Evolutionary conservation across 202 grass and related monocot genomes (phyloP).

Genomic region (Saccharum hybrid): DNA sequence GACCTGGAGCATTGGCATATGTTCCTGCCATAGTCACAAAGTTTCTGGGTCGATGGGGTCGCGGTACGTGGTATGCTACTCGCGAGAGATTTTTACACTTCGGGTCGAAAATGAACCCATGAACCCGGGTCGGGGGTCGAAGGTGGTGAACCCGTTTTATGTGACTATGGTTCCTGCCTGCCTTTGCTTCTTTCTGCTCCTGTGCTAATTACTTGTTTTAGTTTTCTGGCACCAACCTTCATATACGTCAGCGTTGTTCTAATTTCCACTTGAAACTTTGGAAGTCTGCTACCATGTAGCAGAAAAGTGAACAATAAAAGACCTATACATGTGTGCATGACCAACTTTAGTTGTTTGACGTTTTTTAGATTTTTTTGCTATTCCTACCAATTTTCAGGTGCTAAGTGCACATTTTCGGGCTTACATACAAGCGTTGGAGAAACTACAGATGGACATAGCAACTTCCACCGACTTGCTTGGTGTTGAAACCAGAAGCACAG

Average conservation of each 20-base stretch:
- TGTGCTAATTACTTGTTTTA: not conserved
- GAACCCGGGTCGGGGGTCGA: too few relatives aligned
- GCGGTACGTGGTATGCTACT: too few relatives aligned
- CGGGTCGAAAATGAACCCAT: too few relatives aligned
- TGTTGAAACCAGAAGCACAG: slow-evolving; percentile 85
- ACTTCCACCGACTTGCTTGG: slow-evolving; percentile 94
- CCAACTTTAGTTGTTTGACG: slow-evolving; percentile 23
- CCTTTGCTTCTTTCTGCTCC: slow-evolving; percentile 15
- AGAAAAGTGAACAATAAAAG: slow-evolving; percentile 31
- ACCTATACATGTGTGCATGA: not conserved
- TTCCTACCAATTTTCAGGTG: slow-evolving; percentile 57
- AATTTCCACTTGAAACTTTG: not conserved
- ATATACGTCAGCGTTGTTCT: not conserved
- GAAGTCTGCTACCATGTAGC: not conserved
- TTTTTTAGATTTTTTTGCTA: slow-evolving; percentile 23
- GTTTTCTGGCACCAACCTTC: slow-evolving; percentile 22
- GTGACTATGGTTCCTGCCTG: not conserved
- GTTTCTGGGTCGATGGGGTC: too few relatives aligned
- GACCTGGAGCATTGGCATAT: too few relatives aligned
- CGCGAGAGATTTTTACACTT: too few relatives aligned
- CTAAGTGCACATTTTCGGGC: slow-evolving; percentile 95
- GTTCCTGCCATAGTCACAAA: too few relatives aligned
- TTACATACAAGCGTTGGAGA: slow-evolving; percentile 98
- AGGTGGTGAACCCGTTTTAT: too few relatives aligned
- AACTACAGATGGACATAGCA: slow-evolving; percentile 94